Evolutionary conservation across 495 filamentous ascomycete genomes (phyloP), one percentile per base, ranked within the genome.

Genomic region (Penicillium fimorum): DNA sequence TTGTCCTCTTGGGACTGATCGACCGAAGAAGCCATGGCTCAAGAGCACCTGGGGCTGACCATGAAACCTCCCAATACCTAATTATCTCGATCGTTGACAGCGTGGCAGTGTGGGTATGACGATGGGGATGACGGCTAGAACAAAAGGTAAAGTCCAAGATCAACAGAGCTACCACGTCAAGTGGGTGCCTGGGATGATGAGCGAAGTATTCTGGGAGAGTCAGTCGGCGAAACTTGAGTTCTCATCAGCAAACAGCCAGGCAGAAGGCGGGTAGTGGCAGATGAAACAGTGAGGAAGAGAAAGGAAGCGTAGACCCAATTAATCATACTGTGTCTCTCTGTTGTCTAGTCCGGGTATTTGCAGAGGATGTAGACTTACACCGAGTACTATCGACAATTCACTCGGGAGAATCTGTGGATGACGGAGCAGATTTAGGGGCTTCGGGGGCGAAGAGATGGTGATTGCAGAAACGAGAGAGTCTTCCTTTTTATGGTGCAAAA

Each of bases 1-100:
- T 56, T 41, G 25, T 58, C 55, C 46, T 62, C 32, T n/a, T 52
- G 13, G 42, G 49, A 44, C 57, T 48, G 47, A 20, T 40, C 32
- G n/a, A 11, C 42, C 1, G 57, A 12, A 22, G 30, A 30, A 30
- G 57, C 59, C 64, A 65, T 65, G 29, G 29, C 22, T 43, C 8
- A 42, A 32, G 10, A 42, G 37, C 18, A 20, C 38, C 13, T 49
- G 11, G 18, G 18, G 18, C 25, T 32, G 27, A 32, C 25, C 37
- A 32, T 29, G 9, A 20, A 29, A 42, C 4, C 20, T 20, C 20
- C 24, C 22, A 12, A 41, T 8, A 11, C 37, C 24, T 43, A 30
- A 8, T 1, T 52, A 9, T 52, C 24, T 5, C 22, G 24, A 20
- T 18, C 10, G 37, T 29, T 22, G 50, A 9, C 1, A 3, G 22